A percentile compares a stretch with the other conserved stretches of the same genome.
phyloP scores from a whole-genome alignment of 2,329 filamentous ascomycete species.

The Fusarium sp. region DNA sequence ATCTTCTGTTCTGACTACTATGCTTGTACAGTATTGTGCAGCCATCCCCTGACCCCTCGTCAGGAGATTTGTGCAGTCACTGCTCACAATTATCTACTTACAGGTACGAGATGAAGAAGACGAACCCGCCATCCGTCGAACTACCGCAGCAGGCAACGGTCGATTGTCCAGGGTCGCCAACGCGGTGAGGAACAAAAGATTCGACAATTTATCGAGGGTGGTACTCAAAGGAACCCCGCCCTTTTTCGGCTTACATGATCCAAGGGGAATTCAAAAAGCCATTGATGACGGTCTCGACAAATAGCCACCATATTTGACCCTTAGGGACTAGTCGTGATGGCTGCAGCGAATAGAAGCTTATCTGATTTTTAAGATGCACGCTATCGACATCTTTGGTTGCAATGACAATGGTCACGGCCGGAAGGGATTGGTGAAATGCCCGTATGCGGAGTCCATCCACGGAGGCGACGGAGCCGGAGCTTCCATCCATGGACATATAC shows the following conservation, averaged over 20 bases:
- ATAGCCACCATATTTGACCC: background rate
- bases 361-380: background rate
- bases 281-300: conserved; percentile 2
- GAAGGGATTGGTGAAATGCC: conserved; percentile 6
- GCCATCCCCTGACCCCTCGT: conserved; percentile 19
- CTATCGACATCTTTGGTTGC: conserved; percentile 21
- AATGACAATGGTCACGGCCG: conserved; percentile 22
- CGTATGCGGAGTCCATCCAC: conserved; percentile 16
- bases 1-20: background rate
- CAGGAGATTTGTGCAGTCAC: conserved; percentile 26
- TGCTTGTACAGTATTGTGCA: background rate
- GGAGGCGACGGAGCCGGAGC: conserved; percentile 16
- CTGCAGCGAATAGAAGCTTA: conserved; percentile 12
- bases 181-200: conserved; percentile 13
- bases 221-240: conserved; percentile 13
- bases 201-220: background rate
- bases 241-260: conserved; percentile 30
- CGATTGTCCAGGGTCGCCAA: conserved; percentile 18
- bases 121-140: conserved; percentile 17
- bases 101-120: background rate
- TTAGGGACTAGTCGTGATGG: conserved; percentile 16
- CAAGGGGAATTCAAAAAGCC: background rate
- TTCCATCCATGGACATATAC: background rate
- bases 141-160: conserved; percentile 16
- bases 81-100: conserved; percentile 1